Conservation (phyloP, 2,329 filamentous ascomycete species). For the Sporothrix dimorphospora region DNA sequence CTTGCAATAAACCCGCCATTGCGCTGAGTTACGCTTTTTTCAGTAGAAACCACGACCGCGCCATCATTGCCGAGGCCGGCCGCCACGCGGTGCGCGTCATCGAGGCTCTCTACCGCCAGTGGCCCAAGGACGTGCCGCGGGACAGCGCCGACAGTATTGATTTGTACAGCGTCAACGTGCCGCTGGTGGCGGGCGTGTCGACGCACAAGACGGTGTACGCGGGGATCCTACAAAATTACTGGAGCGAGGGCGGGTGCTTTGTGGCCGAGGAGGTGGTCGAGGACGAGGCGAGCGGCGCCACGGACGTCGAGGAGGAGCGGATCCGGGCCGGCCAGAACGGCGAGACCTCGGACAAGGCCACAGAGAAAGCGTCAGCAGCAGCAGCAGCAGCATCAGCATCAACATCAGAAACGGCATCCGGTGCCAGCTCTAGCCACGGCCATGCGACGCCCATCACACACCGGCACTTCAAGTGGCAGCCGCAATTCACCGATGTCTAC, state of each 20-base stretch:
- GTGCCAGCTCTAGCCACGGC: conserved; percentile 36
- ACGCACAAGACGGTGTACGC: conserved; percentile 77
- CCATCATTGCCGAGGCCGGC: conserved; percentile 77
- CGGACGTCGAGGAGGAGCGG: conserved; percentile 70
- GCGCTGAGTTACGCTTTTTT: conserved; percentile 93
- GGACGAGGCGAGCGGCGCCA: not conserved
- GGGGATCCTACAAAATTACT: conserved; percentile 86
- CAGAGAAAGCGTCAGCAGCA: not conserved
- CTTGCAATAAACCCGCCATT: conserved; percentile 71
- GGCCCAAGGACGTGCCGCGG: conserved; percentile 58
- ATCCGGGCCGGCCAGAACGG: conserved; percentile 68
- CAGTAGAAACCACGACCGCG: conserved; percentile 78
- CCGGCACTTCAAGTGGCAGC: conserved; percentile 94
- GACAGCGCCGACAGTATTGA: conserved; percentile 58
- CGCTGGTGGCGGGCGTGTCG: conserved; percentile 76
- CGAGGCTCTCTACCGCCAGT: conserved; percentile 76
- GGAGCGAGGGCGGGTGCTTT: conserved; percentile 84
- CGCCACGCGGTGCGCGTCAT: conserved; percentile 75
- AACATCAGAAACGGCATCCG: not conserved
- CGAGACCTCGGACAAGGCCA: conserved; percentile 44
- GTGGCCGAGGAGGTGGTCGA: conserved; percentile 70
- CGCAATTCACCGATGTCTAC: conserved; percentile 83
- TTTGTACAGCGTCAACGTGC: conserved; percentile 91
- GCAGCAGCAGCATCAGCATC: conserved; percentile 37
- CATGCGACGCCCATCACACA: conserved; percentile 48